Conservation (phyloP, 1,284 basidiomycete species). For the Entoloma clypeatum region DNA sequence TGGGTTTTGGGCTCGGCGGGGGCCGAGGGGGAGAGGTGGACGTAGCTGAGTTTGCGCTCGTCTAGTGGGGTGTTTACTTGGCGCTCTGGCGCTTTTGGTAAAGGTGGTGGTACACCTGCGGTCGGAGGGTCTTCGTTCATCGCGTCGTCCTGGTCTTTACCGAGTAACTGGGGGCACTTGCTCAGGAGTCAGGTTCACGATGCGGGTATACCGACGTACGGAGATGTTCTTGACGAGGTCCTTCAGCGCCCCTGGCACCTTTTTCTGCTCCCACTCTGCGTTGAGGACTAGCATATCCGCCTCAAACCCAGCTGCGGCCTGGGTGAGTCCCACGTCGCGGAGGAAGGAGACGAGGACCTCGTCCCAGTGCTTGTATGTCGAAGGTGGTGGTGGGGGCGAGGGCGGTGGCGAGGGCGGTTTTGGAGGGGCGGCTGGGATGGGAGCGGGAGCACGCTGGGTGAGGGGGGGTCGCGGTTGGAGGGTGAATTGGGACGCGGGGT, state of each 20-base stretch:
- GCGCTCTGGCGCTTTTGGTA: too few species aligned
- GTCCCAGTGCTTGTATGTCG: slow-evolving; percentile 60
- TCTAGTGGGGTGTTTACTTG: too few species aligned
- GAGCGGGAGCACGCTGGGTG: not conserved
- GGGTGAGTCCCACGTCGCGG: slow-evolving; percentile 50
- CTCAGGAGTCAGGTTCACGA: not conserved
- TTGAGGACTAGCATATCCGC: slow-evolving; percentile 69
- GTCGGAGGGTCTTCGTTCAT: too few species aligned
- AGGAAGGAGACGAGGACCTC: slow-evolving; percentile 53
- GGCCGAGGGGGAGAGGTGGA: slow-evolving; percentile 42
- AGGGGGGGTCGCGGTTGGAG: not conserved
- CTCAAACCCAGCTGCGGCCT: slow-evolving; percentile 62
- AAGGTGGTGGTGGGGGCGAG: slow-evolving; percentile 39
- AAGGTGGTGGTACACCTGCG: too few species aligned
- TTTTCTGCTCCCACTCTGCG: slow-evolving; percentile 55
- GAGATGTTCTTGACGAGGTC: slow-evolving; percentile 48
- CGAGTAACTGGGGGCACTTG: slow-evolving; percentile 3
- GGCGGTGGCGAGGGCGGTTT: slow-evolving; percentile 19
- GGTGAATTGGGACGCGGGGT: not conserved
- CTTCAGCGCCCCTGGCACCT: slow-evolving; percentile 51
- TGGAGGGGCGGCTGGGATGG: not conserved
- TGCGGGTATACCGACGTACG: slow-evolving; percentile 37
- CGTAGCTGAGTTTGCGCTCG: slow-evolving; percentile 61
- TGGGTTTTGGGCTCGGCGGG: slow-evolving; percentile 50
- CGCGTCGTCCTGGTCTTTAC: slow-evolving; percentile 3